phyloP scores from a whole-genome alignment of 2,329 filamentous ascomycete species.

The Macrophomina phaseolina region DNA sequence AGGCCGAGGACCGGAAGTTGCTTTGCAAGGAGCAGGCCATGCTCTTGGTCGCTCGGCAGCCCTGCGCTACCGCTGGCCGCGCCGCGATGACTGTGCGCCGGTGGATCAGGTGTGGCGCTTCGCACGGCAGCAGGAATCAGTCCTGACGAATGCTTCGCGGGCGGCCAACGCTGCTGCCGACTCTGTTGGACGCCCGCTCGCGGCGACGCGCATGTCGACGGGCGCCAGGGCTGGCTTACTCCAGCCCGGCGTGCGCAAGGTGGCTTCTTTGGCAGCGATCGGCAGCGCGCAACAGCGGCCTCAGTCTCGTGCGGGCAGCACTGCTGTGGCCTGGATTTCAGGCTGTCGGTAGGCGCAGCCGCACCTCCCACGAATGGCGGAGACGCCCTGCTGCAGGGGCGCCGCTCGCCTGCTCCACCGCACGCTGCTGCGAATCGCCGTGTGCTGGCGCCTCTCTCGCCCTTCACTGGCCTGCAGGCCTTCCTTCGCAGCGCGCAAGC shows the following conservation, averaged over 20 bases:
- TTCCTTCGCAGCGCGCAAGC: slow-evolving; percentile 25
- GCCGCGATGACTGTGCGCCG: slow-evolving; percentile 24
- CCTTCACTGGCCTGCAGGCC: slow-evolving; percentile 15
- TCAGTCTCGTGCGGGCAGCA: slow-evolving; percentile 15
- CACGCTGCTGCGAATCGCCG: slow-evolving; percentile 12
- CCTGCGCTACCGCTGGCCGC: slow-evolving; percentile 18
- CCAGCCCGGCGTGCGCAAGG: background rate
- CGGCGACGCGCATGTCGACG: slow-evolving; percentile 21
- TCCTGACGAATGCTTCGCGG: slow-evolving; percentile 21
- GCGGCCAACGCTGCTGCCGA: background rate
- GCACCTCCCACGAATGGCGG: slow-evolving; percentile 16
- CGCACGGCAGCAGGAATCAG: slow-evolving; percentile 16
- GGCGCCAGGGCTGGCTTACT: slow-evolving; percentile 13
- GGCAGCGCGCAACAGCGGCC: slow-evolving; percentile 1
- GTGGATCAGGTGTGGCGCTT: slow-evolving; percentile 25
- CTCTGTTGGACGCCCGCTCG: slow-evolving; percentile 8
- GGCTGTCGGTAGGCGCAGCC: slow-evolving; percentile 19
- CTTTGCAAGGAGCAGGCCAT: slow-evolving; percentile 21
- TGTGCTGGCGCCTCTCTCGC: slow-evolving; percentile 7
- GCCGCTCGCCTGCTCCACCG: slow-evolving; percentile 23
- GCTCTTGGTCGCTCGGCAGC: slow-evolving; percentile 4
- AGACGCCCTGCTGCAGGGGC: slow-evolving; percentile 17
- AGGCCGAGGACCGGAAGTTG: slow-evolving; percentile 15
- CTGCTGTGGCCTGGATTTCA: slow-evolving; percentile 19
- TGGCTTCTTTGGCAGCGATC: slow-evolving; percentile 14